These are phyloP conservation scores for Aphanocladium album DNA, from an alignment of 2,329 filamentous ascomycete species.

Conservation along the genomic window DNA sequence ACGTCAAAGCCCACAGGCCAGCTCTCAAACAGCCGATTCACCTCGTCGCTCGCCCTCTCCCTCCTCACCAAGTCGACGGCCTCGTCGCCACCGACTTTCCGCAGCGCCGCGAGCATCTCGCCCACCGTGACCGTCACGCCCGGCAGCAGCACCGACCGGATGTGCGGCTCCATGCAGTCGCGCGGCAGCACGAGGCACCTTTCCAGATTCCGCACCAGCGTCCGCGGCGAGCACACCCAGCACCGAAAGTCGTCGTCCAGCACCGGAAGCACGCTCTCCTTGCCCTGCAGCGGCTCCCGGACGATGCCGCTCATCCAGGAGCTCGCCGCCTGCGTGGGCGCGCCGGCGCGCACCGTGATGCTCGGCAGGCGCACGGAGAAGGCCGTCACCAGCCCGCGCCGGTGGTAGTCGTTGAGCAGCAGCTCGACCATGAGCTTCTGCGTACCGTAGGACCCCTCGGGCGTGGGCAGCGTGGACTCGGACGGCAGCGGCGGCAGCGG, in stretches of 20 bases:
- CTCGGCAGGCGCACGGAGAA: slow-evolving; percentile 53
- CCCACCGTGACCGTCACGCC: slow-evolving; percentile 48
- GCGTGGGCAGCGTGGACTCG: slow-evolving; percentile 42
- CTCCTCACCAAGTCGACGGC: slow-evolving; percentile 36
- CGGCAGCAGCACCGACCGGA: slow-evolving; percentile 46
- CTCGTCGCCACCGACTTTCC: slow-evolving; percentile 42
- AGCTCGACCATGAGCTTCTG: slow-evolving; percentile 55
- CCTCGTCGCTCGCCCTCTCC: slow-evolving; percentile 41
- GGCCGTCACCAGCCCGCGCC: slow-evolving; percentile 52
- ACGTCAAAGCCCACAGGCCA: slow-evolving; percentile 51
- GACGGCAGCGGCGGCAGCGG: slow-evolving; percentile 41
- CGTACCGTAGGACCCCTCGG: slow-evolving; percentile 53
- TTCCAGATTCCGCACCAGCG: slow-evolving; percentile 43
- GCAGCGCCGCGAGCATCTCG: slow-evolving; percentile 47
- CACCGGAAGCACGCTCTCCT: slow-evolving; percentile 42
- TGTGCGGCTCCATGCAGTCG: slow-evolving; percentile 13
- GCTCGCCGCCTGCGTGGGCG: slow-evolving; percentile 52
- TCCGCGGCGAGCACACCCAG: slow-evolving; percentile 49
- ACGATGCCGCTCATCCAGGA: slow-evolving; percentile 57
- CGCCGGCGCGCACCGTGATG: slow-evolving; percentile 53
- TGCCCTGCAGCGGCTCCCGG: slow-evolving; percentile 45
- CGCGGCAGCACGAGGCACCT: slow-evolving; percentile 26
- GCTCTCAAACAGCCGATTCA: slow-evolving; percentile 46
- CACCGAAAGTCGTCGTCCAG: slow-evolving; percentile 37
- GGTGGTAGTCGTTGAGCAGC: slow-evolving; percentile 24